These are phyloP conservation scores for Saprolegnia diclina DNA, from an alignment of 352 stramenopile species.

Conservation along the genomic window DNA sequence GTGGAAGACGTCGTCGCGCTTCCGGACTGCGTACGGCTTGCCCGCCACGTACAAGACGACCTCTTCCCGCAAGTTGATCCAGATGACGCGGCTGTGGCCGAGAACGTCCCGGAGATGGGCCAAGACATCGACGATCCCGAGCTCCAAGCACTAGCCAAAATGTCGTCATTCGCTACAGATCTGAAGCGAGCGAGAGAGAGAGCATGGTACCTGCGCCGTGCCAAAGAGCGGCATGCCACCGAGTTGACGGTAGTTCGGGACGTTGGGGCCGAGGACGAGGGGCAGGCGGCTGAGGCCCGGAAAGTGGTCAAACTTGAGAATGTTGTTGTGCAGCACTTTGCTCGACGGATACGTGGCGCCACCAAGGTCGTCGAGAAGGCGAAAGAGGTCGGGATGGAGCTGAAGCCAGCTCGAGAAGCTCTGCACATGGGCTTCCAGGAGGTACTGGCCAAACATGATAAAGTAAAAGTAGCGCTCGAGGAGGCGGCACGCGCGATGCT, in stretches of 20 bases:
- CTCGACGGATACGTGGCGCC: conserved; percentile 78
- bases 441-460: conserved; percentile 81
- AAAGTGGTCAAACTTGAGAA: conserved; percentile 89
- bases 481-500: conserved; percentile 82
- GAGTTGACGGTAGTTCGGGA: conserved; percentile 85
- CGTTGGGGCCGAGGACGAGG: conserved; percentile 54
- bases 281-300: conserved; percentile 66
- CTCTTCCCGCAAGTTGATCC: conserved; percentile 89
- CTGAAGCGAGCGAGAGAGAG: too few species aligned
- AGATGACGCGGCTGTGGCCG: conserved; percentile 55
- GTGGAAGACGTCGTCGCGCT: conserved; percentile 69
- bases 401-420: conserved; percentile 79
- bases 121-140: conserved; percentile 64
- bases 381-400: conserved; percentile 63
- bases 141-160: conserved; percentile 45
- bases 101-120: conserved; percentile 47
- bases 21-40: conserved; percentile 79
- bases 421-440: conserved; percentile 35
- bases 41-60: conserved; percentile 87
- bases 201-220: conserved; percentile 46
- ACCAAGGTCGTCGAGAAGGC: conserved; percentile 65
- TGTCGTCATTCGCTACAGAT: conserved; percentile 25
- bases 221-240: conserved; percentile 78
- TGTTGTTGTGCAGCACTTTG: conserved; percentile 68
- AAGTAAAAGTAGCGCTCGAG: conserved; percentile 86